phyloP scores from a whole-genome alignment of 2,329 filamentous ascomycete genomes.

The Diaporthe citri region DNA sequence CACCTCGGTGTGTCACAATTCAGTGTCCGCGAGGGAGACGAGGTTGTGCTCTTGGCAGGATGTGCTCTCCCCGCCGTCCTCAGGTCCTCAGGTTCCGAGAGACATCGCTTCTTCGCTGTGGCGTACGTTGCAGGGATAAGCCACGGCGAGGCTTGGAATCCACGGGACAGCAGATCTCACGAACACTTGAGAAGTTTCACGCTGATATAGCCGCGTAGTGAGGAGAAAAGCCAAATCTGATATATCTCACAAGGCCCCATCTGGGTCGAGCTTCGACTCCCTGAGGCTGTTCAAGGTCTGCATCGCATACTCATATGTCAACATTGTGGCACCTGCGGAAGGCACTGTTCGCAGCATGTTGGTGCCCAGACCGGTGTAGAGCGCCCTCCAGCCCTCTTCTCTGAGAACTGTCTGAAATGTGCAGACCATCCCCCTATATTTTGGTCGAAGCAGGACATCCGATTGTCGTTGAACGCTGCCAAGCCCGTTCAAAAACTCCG shows the following conservation, averaged over 20 bases:
- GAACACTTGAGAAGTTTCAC: not conserved
- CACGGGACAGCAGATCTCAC: conserved; percentile 7
- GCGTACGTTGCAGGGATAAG: conserved; percentile 12
- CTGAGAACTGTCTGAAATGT: not conserved
- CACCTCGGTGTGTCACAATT: conserved; percentile 18
- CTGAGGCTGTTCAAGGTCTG: not conserved
- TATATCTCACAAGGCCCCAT: not conserved
- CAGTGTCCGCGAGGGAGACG: not conserved
- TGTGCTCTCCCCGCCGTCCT: not conserved
- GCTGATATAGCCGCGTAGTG: not conserved
- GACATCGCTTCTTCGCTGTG: conserved; percentile 3
- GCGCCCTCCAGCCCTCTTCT: conserved; percentile 14
- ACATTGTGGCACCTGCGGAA: conserved; percentile 1
- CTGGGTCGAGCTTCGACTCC: not conserved
- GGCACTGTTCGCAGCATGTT: conserved; percentile 17
- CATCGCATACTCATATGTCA: conserved; percentile 24
- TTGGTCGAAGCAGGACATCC: not conserved
- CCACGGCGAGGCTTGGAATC: conserved; percentile 14
- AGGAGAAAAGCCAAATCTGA: not conserved
- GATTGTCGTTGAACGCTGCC: conserved; percentile 49
- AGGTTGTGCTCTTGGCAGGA: conserved; percentile 14
- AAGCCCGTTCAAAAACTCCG: conserved; percentile 62
- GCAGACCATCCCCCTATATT: conserved; percentile 1
- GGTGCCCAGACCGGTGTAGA: not conserved
- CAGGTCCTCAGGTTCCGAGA: not conserved